phyloP scores from a whole-genome alignment of 768 basidiomycete species.

The Amyloporia xantha region DNA sequence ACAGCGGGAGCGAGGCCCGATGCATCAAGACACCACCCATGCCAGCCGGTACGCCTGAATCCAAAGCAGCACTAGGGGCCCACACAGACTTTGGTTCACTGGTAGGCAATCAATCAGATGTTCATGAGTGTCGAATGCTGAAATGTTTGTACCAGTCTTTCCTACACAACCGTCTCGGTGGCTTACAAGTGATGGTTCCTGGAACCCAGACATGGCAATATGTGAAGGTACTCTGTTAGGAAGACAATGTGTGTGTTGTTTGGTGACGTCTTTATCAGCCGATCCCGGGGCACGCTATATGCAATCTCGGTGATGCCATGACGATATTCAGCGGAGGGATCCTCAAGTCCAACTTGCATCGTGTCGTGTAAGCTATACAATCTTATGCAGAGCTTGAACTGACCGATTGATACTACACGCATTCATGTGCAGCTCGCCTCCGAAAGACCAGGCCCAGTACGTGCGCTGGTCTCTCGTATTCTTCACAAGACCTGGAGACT shows the following conservation, averaged over 20 bases:
- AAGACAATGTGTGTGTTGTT: not conserved
- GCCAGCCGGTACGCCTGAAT: conserved; percentile 10
- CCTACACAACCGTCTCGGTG: conserved; percentile 61
- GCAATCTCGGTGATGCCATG: conserved; percentile 24
- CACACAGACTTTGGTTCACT: conserved; percentile 30
- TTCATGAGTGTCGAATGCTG: not conserved
- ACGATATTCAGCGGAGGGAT: conserved; percentile 51
- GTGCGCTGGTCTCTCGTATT: conserved; percentile 66
- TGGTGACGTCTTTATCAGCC: conserved; percentile 7
- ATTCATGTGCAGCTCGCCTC: conserved; percentile 36
- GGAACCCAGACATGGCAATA: conserved; percentile 59
- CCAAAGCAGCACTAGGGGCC: conserved; percentile 23
- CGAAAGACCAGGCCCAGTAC: conserved; percentile 42
- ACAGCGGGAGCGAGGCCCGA: conserved; percentile 26
- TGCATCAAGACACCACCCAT: conserved; percentile 25
- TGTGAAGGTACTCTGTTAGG: conserved; percentile 38
- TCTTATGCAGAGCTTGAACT: too few species aligned
- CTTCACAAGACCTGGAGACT: conserved; percentile 57
- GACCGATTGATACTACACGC: too few species aligned
- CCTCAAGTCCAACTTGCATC: conserved; percentile 52
- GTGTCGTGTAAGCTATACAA: conserved; percentile 38
- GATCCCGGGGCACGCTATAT: conserved; percentile 22
- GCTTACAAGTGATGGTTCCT: conserved; percentile 59
- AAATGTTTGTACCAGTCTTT: too few species aligned
- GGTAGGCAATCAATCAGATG: too few species aligned